Evolutionary conservation across 768 basidiomycete genomes (phyloP), one percentile per base, ranked within the genome.

Genomic region (Boletus insuetus): DNA sequence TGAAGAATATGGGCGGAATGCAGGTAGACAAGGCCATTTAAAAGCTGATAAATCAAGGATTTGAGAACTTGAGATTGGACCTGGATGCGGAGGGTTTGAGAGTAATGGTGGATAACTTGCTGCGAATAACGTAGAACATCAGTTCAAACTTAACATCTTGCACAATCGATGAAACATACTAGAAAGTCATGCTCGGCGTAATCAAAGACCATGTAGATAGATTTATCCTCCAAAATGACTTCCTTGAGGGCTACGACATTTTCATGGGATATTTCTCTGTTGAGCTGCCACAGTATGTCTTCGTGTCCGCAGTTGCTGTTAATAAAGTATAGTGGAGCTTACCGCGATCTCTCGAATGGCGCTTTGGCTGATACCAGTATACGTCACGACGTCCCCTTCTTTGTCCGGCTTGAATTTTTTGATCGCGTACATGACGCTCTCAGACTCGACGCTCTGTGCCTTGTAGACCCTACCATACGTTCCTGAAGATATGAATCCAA

Each of bases 341-440:
- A 94, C 94, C 51, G 95, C 91, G 60, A 98, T 98, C 72, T 99
- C 97, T 55, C 97, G 80, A 63, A 94, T 92, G 5, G 96, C 97
- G 73, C 93, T 96, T 75, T 99, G 97, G 69, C 92, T 95, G 63
- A 99, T 94, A 3, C 96, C 97, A 11, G 96, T 98, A 70, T 98
- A 99, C 0, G 94, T 94, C 49, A 89, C 75, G 1, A 94, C 86
- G 67, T 98, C 97, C 20, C 96, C 96, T 75, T 99, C 97, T 73
- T 98, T 98, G 79, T 99, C 97, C 0, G 96, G 97, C 68, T 99
- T 99, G 79, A 98, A 98, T 72, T 98, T 99, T 79, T 99, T 99
- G 76, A 99, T 98, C 7, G 97, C 97, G 62, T 94, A 89, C 45
- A 96, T 80, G 58, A 75, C 78, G 3, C 79, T 83, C 40, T 87